Conservation (phyloP, 2,329 filamentous ascomycete genomes). For the Pyricularia pennisetigena region DNA sequence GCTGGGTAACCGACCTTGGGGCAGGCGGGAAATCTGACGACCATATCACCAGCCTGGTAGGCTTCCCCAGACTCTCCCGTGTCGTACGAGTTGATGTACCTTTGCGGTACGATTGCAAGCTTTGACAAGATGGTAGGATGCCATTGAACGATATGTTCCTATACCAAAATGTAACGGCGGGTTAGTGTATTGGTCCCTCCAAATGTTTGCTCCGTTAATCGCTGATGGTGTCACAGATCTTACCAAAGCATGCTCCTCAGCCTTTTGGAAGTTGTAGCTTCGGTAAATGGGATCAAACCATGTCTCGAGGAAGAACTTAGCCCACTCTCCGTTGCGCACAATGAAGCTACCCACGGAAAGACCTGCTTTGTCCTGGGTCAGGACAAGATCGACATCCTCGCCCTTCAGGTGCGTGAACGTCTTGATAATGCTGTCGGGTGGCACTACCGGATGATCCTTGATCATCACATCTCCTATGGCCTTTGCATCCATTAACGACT, state of each 20-base stretch:
- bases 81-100: conserved; percentile 71
- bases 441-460: conserved; percentile 76
- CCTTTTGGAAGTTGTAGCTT: conserved; percentile 93
- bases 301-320: conserved; percentile 82
- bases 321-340: conserved; percentile 78
- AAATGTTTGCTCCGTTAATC: neutral
- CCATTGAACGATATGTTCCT: conserved; percentile 92
- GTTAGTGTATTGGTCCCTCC: neutral
- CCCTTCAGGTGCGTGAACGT: conserved; percentile 78
- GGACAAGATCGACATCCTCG: conserved; percentile 67
- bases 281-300: conserved; percentile 96
- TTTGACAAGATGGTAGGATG: conserved; percentile 91
- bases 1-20: conserved; percentile 42
- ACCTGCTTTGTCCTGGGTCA: conserved; percentile 78
- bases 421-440: conserved; percentile 93
- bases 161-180: neutral
- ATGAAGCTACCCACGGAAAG: conserved; percentile 70
- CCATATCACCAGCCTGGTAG: conserved; percentile 77
- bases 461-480: conserved; percentile 73
- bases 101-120: conserved; percentile 81
- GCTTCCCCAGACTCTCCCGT: conserved; percentile 42
- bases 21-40: conserved; percentile 72
- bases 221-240: conserved; percentile 16
- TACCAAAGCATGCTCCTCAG: conserved; percentile 83
- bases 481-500: conserved; percentile 56